Evolutionary conservation across 1,139 yeast genomes (phyloP).

Genomic region (Saccharomyces hybrid): DNA sequence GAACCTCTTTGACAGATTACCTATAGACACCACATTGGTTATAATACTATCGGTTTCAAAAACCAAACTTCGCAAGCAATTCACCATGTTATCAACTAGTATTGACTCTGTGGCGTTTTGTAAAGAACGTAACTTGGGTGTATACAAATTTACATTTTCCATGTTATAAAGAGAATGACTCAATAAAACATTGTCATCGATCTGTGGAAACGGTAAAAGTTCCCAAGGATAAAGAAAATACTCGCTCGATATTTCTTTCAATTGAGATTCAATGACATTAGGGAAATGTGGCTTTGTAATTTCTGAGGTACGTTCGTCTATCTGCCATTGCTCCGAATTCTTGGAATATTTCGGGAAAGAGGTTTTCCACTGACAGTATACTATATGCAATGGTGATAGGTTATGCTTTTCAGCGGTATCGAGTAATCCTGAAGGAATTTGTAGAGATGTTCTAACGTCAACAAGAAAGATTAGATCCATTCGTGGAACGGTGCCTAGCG

Average conservation of each 20-base stretch:
- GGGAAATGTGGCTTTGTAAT: conserved; percentile 14
- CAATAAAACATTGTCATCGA: conserved; percentile 23
- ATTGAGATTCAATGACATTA: conserved; percentile 15
- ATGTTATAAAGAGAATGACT: conserved; percentile 19
- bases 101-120: conserved; percentile 23
- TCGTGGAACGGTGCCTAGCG: conserved; percentile 9
- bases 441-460: conserved; percentile 23
- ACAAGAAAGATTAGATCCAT: conserved; percentile 22
- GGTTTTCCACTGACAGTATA: conserved; percentile 19
- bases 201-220: conserved; percentile 20
- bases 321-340: not conserved
- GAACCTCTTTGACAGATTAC: conserved; percentile 20
- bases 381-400: conserved; percentile 16
- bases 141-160: conserved; percentile 21
- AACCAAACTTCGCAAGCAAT: conserved; percentile 19
- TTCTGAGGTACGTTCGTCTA: not conserved
- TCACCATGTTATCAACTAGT: conserved; percentile 23
- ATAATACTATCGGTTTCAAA: conserved; percentile 19
- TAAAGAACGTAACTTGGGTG: conserved; percentile 19
- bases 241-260: conserved; percentile 6
- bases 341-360: not conserved
- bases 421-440: conserved; percentile 12
- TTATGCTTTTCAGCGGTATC: conserved; percentile 6
- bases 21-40: conserved; percentile 24
- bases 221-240: conserved; percentile 17